Base-by-base conservation (phyloP, 2,329 filamentous ascomycete genomes). In the Monilinia fructigena region DNA sequence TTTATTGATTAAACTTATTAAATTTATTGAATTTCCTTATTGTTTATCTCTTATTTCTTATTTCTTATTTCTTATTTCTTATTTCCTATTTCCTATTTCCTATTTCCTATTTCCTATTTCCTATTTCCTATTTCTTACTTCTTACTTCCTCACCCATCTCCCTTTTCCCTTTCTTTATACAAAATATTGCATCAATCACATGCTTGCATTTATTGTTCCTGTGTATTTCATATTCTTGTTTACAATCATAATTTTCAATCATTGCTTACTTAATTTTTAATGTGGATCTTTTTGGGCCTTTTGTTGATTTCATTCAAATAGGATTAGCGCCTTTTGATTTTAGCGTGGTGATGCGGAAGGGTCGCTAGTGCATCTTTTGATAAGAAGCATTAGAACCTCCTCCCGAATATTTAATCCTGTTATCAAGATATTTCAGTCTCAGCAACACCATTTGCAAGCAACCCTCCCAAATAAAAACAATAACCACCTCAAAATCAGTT, bases 271-370 rank as follows among this genome's bases (percentile, higher is more conserved):
- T 48, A 52, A n/a, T 11, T 48, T 4, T 12, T 26, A 7, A 10
- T 4, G n/a, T n/a, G 47, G 47, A 50, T 35, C 45, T 38, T 18
- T 7, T 23, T 26, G 18, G 56, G 11, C 42, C 8, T 40, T 7
- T 26, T 53, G 48, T 42, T 42, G 60, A 63, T 63, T 55, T 42
- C 16, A 38, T 31, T 59, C 5, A 53, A 68, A 70, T 58, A 20
- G 66, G 66, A 12, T 63, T 74, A 73, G 71, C 70, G 68, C 53
- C 48, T 20, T 16, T 38, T 8, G 2, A 3, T 20, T 48, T 67
- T 70, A 67, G 62, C 48, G 55, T 47, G 50, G 71, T 74, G 70
- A 74, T 74, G 67, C 70, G 63, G 67, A 55, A 68, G 71, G 69
- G 69, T 74, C 73, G 65, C 68, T 53, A 47, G 67, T 63, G 60